A percentile compares a stretch with the other conserved stretches of the same genome.
Conservation (phyloP, 164 flowering plant species). For the Protea cynaroides region DNA sequence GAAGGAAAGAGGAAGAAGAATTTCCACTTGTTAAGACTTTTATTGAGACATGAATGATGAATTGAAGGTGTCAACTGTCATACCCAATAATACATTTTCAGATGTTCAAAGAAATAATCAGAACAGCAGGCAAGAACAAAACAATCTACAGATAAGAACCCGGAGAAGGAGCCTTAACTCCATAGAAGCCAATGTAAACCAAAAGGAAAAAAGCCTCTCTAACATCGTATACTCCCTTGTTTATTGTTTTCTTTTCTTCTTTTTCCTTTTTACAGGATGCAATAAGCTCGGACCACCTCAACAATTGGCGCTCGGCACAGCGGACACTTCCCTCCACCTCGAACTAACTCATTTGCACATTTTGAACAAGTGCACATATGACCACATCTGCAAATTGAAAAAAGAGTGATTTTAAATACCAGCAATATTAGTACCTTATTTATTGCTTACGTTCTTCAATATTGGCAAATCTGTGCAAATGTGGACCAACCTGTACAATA, state of each 20-base stretch:
- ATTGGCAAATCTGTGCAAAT: neutral
- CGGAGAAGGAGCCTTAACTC: slow-evolving; percentile 7
- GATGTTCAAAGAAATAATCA: slow-evolving; percentile 19
- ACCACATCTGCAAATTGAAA: slow-evolving; percentile 68
- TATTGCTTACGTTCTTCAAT: neutral
- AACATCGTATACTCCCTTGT: slow-evolving; percentile 9
- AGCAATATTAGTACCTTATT: neutral
- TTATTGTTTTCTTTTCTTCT: neutral
- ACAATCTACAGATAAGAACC: slow-evolving; percentile 13
- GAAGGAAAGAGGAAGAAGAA: neutral
- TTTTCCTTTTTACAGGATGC: slow-evolving; percentile 46
- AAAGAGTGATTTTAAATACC: neutral
- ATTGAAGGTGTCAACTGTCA: slow-evolving; percentile 18
- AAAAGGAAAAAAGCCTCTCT: slow-evolving; percentile 8
- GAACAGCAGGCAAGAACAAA: slow-evolving; percentile 15
- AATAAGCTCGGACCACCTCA: slow-evolving; percentile 85
- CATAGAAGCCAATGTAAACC: too few relatives aligned
- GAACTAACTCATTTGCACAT: slow-evolving; percentile 75
- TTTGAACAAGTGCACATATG: slow-evolving; percentile 92
- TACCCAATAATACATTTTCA: slow-evolving; percentile 18
- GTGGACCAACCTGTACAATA: slow-evolving; percentile 70
- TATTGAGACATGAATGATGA: slow-evolving; percentile 24
- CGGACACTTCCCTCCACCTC: slow-evolving; percentile 74
- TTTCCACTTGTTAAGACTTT: slow-evolving; percentile 1
- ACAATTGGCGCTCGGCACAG: slow-evolving; percentile 84